Evolutionary conservation across 2,329 filamentous ascomycete genomes (phyloP), one percentile per base, ranked within the genome.

Genomic region (Penicillium frequentans): DNA sequence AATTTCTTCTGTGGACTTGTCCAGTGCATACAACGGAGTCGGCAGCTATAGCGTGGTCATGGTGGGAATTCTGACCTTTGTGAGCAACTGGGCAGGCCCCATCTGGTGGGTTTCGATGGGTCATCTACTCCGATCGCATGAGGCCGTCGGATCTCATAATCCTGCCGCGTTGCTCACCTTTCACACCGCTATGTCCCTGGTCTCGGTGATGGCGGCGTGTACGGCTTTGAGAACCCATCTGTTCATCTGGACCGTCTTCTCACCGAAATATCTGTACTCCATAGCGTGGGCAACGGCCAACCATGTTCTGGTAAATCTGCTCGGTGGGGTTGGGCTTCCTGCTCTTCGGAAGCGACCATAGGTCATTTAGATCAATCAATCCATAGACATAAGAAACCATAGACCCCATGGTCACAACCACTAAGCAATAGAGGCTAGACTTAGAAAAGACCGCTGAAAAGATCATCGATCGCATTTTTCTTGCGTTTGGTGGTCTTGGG

Each of bases 211-310:
- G 93, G 85, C 83, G 14, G 92, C 93, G 16, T 99, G 95, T 73
- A 92, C 90, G 48, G 81, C 84, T 8, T 74, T 99, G 70, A 81
- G 93, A 64, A 91, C 90, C 29, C 95, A 99, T 80, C 75, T 99
- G 56, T 99, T 99, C 72, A 93, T 99, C 60, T 99, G 95, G 95
- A 98, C 93, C 0, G 95, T 99, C 11, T 99, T 99, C 74, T 96
- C 91, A 62, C 95, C 95, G 0, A 99, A 98, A 75, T 98, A 93
- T 73, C 77, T 99, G 64, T 99, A 96, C 73, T 90, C 87, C 62
- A 89, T 95, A 81, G 91, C 89, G 14, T 99, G 95, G 96, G 86
- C 84, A 60, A 70, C 93, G 46, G 90, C 85, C 8, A 91, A 93
- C 78, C 93, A 99, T 83, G 71, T 93, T 59, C 70, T 83, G 37